Percentiles rank a stretch among this genome's conserved stretches.
phyloP scores from a whole-genome alignment of 768 basidiomycete species.

The Lentinula edodes region DNA sequence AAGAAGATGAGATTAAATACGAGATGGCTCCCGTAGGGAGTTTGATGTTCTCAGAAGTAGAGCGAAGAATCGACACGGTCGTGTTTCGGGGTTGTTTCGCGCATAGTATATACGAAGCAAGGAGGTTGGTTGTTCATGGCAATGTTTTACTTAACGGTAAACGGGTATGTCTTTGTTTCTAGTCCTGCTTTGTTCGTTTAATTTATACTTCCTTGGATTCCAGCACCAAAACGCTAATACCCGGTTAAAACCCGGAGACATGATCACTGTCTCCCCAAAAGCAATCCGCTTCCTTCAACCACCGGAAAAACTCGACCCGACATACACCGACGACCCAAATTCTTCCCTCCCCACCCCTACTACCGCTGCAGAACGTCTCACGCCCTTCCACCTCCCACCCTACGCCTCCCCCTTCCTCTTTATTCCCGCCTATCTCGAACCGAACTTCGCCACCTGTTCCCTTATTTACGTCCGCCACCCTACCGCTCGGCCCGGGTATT shows the following conservation, averaged over 20 bases:
- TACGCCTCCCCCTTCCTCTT: slow-evolving; percentile 91
- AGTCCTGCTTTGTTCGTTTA: neutral
- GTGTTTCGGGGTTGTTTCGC: slow-evolving; percentile 88
- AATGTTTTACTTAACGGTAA: slow-evolving; percentile 86
- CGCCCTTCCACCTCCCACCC: slow-evolving; percentile 79
- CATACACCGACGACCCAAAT: slow-evolving; percentile 13
- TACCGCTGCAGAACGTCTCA: slow-evolving; percentile 17
- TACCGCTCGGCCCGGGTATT: slow-evolving; percentile 92
- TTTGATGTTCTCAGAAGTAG: slow-evolving; percentile 94
- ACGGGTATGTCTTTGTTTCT: slow-evolving; percentile 49
- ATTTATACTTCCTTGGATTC: neutral
- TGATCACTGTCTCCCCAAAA: slow-evolving; percentile 82
- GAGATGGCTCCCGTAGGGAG: slow-evolving; percentile 87
- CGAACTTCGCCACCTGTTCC: slow-evolving; percentile 84
- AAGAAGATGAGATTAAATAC: slow-evolving; percentile 48
- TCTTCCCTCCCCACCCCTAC: slow-evolving; percentile 18
- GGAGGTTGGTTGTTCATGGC: slow-evolving; percentile 81
- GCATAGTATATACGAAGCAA: slow-evolving; percentile 84
- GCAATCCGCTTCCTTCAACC: slow-evolving; percentile 69
- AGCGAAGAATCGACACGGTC: slow-evolving; percentile 89
- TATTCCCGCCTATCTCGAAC: slow-evolving; percentile 87
- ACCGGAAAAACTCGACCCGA: slow-evolving; percentile 27
- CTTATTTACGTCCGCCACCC: slow-evolving; percentile 93
- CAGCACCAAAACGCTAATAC: slow-evolving; percentile 85
- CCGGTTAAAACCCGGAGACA: slow-evolving; percentile 88